Evolutionary conservation across 2,329 filamentous ascomycete genomes (phyloP).

Genomic region (Neonectria punicea): DNA sequence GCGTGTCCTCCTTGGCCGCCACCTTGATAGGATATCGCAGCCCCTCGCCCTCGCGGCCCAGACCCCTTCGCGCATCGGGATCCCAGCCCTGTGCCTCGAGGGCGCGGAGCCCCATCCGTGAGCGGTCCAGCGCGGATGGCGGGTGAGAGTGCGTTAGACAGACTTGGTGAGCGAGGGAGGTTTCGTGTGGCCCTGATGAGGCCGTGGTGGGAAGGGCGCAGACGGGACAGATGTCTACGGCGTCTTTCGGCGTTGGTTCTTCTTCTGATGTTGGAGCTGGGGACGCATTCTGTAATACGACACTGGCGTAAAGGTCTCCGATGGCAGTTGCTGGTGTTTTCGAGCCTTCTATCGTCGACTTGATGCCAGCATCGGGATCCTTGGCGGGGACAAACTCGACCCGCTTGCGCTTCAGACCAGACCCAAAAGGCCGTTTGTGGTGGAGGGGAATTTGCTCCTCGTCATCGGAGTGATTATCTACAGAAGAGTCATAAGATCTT

Average conservation of each 20-base stretch:
- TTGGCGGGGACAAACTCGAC: slow-evolving; percentile 69
- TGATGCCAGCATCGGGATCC: slow-evolving; percentile 46
- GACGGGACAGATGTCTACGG: slow-evolving; percentile 45
- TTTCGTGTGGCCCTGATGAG: slow-evolving; percentile 60
- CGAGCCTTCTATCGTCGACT: slow-evolving; percentile 18
- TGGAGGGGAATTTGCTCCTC: slow-evolving; percentile 64
- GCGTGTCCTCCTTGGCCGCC: slow-evolving; percentile 76
- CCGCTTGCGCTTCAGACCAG: slow-evolving; percentile 63
- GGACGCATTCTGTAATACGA: slow-evolving; percentile 63
- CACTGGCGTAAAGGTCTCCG: slow-evolving; percentile 72
- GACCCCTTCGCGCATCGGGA: slow-evolving; percentile 75
- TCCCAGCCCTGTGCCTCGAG: slow-evolving; percentile 78
- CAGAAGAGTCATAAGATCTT: slow-evolving; percentile 33
- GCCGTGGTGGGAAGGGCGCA: slow-evolving; percentile 51
- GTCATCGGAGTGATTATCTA: slow-evolving; percentile 45
- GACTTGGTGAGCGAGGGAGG: slow-evolving; percentile 77
- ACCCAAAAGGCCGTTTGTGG: slow-evolving; percentile 64
- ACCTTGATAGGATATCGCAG: slow-evolving; percentile 80
- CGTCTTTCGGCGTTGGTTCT: not conserved
- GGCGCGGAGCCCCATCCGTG: slow-evolving; percentile 74
- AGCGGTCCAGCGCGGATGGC: slow-evolving; percentile 76
- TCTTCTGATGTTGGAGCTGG: slow-evolving; percentile 14
- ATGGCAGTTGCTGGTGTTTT: slow-evolving; percentile 36
- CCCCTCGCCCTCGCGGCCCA: slow-evolving; percentile 78
- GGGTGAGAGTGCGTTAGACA: slow-evolving; percentile 75